Conservation (phyloP, 2,329 filamentous ascomycete genomes). For the Colletotrichum trifolii region DNA sequence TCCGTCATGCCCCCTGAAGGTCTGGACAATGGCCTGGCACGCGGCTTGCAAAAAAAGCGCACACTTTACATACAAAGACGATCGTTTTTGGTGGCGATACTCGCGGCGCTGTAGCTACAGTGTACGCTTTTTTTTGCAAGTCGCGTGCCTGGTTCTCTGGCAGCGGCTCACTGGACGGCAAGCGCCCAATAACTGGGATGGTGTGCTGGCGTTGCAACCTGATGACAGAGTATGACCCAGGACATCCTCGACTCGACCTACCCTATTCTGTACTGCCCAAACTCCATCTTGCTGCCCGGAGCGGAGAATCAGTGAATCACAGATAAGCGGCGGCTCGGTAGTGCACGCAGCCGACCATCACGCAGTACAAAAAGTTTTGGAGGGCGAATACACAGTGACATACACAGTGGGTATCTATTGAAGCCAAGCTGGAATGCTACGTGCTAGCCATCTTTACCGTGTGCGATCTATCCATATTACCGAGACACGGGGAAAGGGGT, state of each 20-base stretch:
- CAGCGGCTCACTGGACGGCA: conserved; percentile 11
- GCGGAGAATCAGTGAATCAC: conserved; percentile 23
- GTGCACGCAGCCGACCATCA: not conserved
- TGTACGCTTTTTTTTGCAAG: too few relatives aligned
- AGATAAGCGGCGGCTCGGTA: not conserved
- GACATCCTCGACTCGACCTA: conserved; percentile 19
- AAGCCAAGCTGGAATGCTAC: conserved; percentile 1
- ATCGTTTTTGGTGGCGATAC: too few relatives aligned
- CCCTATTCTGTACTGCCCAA: not conserved
- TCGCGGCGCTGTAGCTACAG: too few relatives aligned
- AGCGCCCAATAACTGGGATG: conserved; percentile 21
- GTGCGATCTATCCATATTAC: not conserved
- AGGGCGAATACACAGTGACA: conserved; percentile 20
- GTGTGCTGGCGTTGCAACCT: conserved; percentile 27
- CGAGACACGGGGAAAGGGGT: not conserved
- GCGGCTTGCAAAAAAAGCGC: too few relatives aligned
- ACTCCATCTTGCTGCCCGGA: conserved; percentile 18
- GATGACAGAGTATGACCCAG: conserved; percentile 26
- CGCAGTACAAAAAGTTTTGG: not conserved
- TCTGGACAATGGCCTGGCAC: conserved; percentile 29
- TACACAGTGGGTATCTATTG: not conserved
- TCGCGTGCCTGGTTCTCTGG: conserved; percentile 32
- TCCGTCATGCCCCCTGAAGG: conserved; percentile 4
- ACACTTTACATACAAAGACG: too few relatives aligned
- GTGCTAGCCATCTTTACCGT: conserved; percentile 8